Percentiles rank a stretch among this genome's conserved stretches.
Evolutionary conservation across 768 basidiomycete species (phyloP).

Genomic region (Boletus barrowsii): DNA sequence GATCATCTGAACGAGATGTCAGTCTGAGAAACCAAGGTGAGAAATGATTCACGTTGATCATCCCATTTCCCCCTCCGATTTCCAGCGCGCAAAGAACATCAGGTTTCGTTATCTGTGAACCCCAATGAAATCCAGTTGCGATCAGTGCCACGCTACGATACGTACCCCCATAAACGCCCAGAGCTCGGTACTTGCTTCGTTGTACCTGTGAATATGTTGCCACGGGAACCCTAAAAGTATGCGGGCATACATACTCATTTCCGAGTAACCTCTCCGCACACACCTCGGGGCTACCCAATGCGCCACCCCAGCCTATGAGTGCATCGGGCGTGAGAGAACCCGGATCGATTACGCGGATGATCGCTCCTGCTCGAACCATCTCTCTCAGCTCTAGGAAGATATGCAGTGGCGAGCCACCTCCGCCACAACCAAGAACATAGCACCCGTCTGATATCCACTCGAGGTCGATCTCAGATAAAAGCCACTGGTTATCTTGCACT

Average conservation of each 20-base stretch:
- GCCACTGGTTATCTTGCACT: slow-evolving; percentile 42
- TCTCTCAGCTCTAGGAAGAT: slow-evolving; percentile 50
- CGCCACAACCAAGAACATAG: slow-evolving; percentile 60
- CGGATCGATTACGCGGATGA: slow-evolving; percentile 45
- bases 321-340: slow-evolving; percentile 42
- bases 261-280: slow-evolving; percentile 36
- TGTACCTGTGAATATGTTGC: slow-evolving; percentile 24
- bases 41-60: slow-evolving; percentile 35
- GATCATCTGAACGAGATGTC: slow-evolving; percentile 31
- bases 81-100: slow-evolving; percentile 36
- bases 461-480: slow-evolving; percentile 44
- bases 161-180: slow-evolving; percentile 29
- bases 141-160: neutral
- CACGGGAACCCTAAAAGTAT: neutral
- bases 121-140: slow-evolving; percentile 1
- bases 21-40: slow-evolving; percentile 2
- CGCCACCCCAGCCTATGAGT: slow-evolving; percentile 38
- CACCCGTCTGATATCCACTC: slow-evolving; percentile 65
- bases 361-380: slow-evolving; percentile 47
- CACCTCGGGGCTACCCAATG: slow-evolving; percentile 44
- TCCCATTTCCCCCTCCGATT: slow-evolving; percentile 46
- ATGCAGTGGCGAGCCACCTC: slow-evolving; percentile 58
- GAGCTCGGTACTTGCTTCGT: slow-evolving; percentile 30
- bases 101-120: slow-evolving; percentile 29
- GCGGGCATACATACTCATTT: slow-evolving; percentile 30